A percentile compares a stretch with the other conserved stretches of the same genome.
These are phyloP conservation scores for Penicillium cosmopolitanum DNA, from an alignment of 495 filamentous ascomycete genomes.

Conservation along the genomic window DNA sequence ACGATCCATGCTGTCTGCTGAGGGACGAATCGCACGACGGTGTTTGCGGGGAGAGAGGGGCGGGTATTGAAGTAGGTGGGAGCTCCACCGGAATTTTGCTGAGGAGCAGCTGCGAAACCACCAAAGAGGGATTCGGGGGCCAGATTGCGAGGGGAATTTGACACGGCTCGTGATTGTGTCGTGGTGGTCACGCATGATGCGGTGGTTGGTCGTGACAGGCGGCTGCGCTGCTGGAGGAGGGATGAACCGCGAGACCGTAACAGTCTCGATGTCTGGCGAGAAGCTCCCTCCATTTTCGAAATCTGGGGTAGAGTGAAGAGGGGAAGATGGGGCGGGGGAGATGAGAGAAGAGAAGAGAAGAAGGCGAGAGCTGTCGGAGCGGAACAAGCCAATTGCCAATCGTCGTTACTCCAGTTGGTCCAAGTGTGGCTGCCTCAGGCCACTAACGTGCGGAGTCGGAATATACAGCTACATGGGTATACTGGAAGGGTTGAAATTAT, in stretches of 20 bases:
- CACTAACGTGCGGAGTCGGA: not conserved
- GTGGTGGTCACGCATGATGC: conserved; percentile 29
- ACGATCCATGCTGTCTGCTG: conserved; percentile 99
- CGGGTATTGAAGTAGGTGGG: conserved; percentile 63
- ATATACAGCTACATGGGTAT: not conserved
- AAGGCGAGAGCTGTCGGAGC: conserved; percentile 17
- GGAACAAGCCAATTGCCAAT: too few species aligned
- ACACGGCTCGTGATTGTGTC: conserved; percentile 38
- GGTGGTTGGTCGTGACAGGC: conserved; percentile 24
- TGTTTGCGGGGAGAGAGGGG: conserved; percentile 80
- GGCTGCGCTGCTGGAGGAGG: conserved; percentile 29
- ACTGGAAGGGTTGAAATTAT: not conserved
- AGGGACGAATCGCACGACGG: conserved; percentile 93
- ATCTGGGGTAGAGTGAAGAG: not conserved
- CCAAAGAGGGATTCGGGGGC: conserved; percentile 42
- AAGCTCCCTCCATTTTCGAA: conserved; percentile 45
- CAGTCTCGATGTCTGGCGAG: conserved; percentile 43
- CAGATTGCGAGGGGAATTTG: conserved; percentile 33
- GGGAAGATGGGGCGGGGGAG: conserved; percentile 15
- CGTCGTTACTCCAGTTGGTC: conserved; percentile 16
- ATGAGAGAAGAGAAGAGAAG: conserved; percentile 20
- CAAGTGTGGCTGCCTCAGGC: conserved; percentile 33
- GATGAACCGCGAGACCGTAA: conserved; percentile 33
- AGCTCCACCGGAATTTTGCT: conserved; percentile 28
- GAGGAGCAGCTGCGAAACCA: conserved; percentile 24